These are phyloP conservation scores for Zanthoxylum bungeanum DNA, from an alignment of 345 rosid genomes.

Conservation along the genomic window DNA sequence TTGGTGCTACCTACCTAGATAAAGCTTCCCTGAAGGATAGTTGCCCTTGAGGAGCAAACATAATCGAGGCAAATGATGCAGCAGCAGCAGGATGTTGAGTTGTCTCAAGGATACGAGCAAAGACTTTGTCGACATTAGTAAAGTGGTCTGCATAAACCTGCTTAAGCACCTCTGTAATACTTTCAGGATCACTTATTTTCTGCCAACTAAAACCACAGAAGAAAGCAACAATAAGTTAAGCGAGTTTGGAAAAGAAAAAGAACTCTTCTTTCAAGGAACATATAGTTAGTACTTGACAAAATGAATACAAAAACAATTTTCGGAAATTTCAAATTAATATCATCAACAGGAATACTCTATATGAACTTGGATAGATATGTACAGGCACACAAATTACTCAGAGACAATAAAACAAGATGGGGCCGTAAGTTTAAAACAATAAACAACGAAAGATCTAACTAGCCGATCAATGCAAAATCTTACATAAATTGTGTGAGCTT, in stretches of 20 bases:
- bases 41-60: constrained; percentile 84
- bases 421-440: not conserved
- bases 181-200: constrained; percentile 85
- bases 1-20: constrained; percentile 34
- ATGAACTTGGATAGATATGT: not conserved
- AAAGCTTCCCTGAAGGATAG: constrained; percentile 73
- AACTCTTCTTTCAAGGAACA: not conserved
- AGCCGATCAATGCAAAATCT: constrained; percentile 30
- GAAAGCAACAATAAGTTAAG: not conserved
- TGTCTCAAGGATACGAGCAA: constrained; percentile 64
- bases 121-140: constrained; percentile 75
- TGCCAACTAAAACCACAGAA: constrained; percentile 59
- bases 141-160: constrained; percentile 93
- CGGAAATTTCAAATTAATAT: not conserved
- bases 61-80: constrained; percentile 86
- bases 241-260: not conserved
- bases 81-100: constrained; percentile 95
- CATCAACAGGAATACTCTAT: not conserved
- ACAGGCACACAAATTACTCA: not conserved
- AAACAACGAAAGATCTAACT: not conserved
- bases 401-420: not conserved
- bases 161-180: constrained; percentile 74
- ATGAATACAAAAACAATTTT: not conserved
- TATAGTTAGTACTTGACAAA: not conserved
- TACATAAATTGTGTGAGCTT: constrained; percentile 70